A percentile compares a stretch with the other conserved stretches of the same genome.
Evolutionary conservation across 805 yeast genomes (phyloP).

Genomic region (Candida odintsovae): DNA sequence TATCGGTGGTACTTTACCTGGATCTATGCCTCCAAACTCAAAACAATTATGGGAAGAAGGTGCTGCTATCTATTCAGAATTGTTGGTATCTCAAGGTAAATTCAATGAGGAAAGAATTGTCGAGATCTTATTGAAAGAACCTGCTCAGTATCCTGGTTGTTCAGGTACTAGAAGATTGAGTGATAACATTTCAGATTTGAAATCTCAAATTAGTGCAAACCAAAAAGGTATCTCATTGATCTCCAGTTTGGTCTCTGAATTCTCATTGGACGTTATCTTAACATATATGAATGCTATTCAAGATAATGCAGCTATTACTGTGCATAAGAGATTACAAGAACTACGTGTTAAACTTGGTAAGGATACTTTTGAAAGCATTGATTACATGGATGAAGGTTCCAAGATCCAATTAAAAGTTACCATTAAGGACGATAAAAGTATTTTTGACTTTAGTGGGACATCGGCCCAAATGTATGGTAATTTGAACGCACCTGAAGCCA

Average conservation of each 20-base stretch:
- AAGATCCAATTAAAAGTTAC: slow-evolving; percentile 50
- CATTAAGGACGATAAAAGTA: slow-evolving; percentile 47
- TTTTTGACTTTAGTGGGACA: slow-evolving; percentile 81
- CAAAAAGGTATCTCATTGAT: slow-evolving; percentile 75
- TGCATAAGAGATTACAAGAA: slow-evolving; percentile 45
- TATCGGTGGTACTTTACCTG: slow-evolving; percentile 88
- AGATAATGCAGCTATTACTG: slow-evolving; percentile 69
- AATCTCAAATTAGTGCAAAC: slow-evolving; percentile 87
- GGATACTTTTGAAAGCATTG: slow-evolving; percentile 43
- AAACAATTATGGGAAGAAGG: slow-evolving; percentile 86
- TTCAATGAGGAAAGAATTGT: slow-evolving; percentile 73
- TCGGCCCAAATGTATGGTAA: slow-evolving; percentile 87
- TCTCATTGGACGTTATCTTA: slow-evolving; percentile 50
- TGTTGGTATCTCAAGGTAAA: slow-evolving; percentile 62
- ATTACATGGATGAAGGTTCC: slow-evolving; percentile 80
- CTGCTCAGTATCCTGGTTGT: slow-evolving; percentile 79
- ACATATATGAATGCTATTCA: slow-evolving; percentile 81
- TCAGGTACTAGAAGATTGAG: slow-evolving; percentile 81
- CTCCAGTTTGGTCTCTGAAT: slow-evolving; percentile 54
- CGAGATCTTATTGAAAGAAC: slow-evolving; percentile 58
- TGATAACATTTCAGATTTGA: slow-evolving; percentile 80
- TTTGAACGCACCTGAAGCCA: slow-evolving; percentile 88
- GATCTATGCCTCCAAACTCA: slow-evolving; percentile 93
- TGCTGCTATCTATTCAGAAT: slow-evolving; percentile 75
- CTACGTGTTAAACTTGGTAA: slow-evolving; percentile 37